Conservation (phyloP, 2,329 filamentous ascomycete genomes). For the Diaporthe batatas region DNA sequence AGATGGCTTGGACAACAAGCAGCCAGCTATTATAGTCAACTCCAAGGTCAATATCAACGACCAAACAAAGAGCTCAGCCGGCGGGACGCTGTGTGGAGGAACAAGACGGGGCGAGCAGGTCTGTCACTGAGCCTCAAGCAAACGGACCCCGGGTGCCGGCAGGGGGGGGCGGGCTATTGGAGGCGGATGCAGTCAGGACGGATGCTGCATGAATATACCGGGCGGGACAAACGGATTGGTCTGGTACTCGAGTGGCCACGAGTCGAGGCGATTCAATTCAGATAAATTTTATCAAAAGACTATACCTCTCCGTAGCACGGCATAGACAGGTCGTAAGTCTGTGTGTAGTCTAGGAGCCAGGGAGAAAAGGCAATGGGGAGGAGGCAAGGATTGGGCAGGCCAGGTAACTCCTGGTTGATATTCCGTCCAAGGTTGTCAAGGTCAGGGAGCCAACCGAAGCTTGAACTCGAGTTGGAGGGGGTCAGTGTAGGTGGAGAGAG, state of each 20-base stretch:
- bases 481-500: neutral
- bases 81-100: neutral
- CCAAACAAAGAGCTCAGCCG: constrained; percentile 9
- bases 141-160: neutral
- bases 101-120: neutral
- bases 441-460: constrained; percentile 29
- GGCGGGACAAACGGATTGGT: neutral
- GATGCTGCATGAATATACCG: neutral
- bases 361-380: neutral
- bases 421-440: constrained; percentile 22
- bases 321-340: constrained; percentile 8
- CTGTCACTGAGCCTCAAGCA: constrained; percentile 5
- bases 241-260: neutral
- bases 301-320: constrained; percentile 4
- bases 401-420: constrained; percentile 21
- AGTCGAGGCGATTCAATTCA: constrained; percentile 1
- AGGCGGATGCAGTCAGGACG: neutral
- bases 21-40: constrained; percentile 3
- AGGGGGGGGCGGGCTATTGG: neutral
- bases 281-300: neutral
- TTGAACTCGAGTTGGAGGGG: constrained; percentile 13
- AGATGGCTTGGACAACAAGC: constrained; percentile 12
- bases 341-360: neutral
- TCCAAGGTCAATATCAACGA: neutral
- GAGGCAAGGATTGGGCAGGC: constrained; percentile 1